Base-by-base conservation (phyloP, 345 rosid genomes). In the Eucalyptus cloeziana region DNA sequence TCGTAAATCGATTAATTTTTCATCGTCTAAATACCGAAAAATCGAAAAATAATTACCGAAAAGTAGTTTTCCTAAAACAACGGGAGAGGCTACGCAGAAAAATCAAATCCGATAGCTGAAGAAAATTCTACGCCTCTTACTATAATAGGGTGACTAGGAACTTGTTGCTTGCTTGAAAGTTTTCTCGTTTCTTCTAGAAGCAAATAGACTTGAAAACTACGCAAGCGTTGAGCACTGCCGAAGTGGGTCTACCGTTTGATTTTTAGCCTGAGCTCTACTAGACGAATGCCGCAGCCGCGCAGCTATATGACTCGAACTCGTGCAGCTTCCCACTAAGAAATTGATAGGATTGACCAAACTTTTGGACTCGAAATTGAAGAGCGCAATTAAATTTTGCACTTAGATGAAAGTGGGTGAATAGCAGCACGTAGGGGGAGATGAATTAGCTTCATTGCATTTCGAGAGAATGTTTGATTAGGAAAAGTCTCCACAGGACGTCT, bases 1-100 rank as follows among this genome's bases (percentile, higher is more conserved):
- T 2, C 12, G 2, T 15, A 16, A 12, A 27, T 13, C 12, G 8
- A 27, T 60, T 60, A 60, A 6, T 27, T 62, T 30, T 7, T 7
- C 71, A 7, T 64, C 37, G 12, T 1, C 8, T 7, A 64, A 30
- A 30, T 7, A 12, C 4, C 31, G 4, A 2, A 30, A 30, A 30
- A 33, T 30, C 4, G 8, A 3, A n/a, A n/a, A 64, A 62, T 1
- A 27, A 27, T 5, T 6, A 6, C 16, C 4, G 3, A 4, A 24
- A 25, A 62, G 30, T 13, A 12, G 7, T 12, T 62, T 62, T 30
- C 33, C 69, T 62, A 62, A 69, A 69, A 22, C 40, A 69, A 33
- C 10, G 22, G 25, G 45, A 71, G 83, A 37, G 17, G 22, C 24
- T 19, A 6, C 25, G 0, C 25, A 40, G 45, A 21, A 71, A 37